phyloP scores from a whole-genome alignment of 352 stramenopile species.

The Pythium vanterpoolii region DNA sequence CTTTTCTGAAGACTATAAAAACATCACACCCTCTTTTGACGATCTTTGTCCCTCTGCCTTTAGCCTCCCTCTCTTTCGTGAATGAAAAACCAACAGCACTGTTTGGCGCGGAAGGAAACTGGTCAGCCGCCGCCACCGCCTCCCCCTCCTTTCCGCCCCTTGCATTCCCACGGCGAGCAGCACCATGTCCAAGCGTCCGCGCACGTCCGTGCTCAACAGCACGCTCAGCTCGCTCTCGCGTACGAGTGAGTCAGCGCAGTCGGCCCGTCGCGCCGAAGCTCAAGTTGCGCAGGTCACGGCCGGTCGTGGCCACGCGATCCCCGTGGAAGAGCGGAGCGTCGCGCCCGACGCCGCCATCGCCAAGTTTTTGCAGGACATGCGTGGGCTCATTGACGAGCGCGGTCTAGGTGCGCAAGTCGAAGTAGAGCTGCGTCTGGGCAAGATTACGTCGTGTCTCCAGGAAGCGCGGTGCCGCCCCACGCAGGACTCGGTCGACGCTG shows the following conservation, averaged over 20 bases:
- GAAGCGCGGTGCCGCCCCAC: conserved; percentile 71
- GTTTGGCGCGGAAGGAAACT: no score
- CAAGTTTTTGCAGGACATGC: conserved; percentile 80
- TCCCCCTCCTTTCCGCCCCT: neutral
- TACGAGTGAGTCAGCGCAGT: conserved; percentile 74
- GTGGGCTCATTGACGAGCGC: conserved; percentile 69
- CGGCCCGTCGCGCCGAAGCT: conserved; percentile 68
- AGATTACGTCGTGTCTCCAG: conserved; percentile 75
- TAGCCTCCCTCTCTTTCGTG: neutral
- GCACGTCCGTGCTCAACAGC: conserved; percentile 43
- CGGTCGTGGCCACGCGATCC: conserved; percentile 63
- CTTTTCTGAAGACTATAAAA: no score
- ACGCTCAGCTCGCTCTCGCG: conserved; percentile 73
- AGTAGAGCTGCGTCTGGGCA: conserved; percentile 80
- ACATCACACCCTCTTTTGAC: neutral
- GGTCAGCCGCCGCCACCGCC: no score
- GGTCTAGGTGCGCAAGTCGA: conserved; percentile 76
- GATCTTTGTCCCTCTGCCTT: no score
- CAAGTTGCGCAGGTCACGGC: conserved; percentile 72
- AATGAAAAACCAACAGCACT: neutral
- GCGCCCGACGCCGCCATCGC: conserved; percentile 78
- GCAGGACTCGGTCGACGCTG: conserved; percentile 65
- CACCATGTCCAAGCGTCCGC: conserved; percentile 63
- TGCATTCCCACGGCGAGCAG: neutral
- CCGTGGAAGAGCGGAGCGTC: conserved; percentile 58